These are phyloP conservation scores for Scheffersomyces segobiensis DNA, from an alignment of 1,139 yeast genomes.

Conservation along the genomic window DNA sequence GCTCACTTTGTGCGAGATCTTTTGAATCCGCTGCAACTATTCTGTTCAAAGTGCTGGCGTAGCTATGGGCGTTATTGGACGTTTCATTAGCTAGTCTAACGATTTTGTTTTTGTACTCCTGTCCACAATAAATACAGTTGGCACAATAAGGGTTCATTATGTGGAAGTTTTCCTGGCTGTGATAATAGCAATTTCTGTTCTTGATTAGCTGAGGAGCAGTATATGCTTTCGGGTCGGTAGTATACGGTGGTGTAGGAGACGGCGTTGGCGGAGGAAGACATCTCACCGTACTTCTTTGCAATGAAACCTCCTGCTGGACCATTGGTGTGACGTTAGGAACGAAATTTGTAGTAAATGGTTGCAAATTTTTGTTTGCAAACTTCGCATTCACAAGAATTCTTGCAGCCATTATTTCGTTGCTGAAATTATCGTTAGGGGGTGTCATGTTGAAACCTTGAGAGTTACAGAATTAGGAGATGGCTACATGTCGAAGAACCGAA, in stretches of 20 bases:
- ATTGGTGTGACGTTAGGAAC: not conserved
- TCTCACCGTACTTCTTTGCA: not conserved
- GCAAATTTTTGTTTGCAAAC: not conserved
- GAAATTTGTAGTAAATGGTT: not conserved
- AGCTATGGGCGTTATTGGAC: not conserved
- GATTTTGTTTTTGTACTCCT: not conserved
- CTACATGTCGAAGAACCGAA: not conserved
- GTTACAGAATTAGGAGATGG: not conserved
- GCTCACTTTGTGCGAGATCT: not conserved
- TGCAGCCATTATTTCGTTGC: not conserved
- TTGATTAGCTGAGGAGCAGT: not conserved
- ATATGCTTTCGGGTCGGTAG: not conserved
- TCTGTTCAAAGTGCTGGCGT: not conserved
- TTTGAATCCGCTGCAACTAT: not conserved
- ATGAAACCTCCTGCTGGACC: not conserved
- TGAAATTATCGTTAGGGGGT: not conserved
- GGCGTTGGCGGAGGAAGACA: not conserved
- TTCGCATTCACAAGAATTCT: not conserved
- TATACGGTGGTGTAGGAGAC: not conserved
- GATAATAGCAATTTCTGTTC: not conserved
- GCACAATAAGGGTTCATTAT: not conserved
- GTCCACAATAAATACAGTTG: not conserved
- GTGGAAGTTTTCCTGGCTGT: not conserved
- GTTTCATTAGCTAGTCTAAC: not conserved
- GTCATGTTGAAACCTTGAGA: not conserved